These are phyloP conservation scores for Neonectria coccinea DNA, from an alignment of 2,329 filamentous ascomycete genomes.

Conservation along the genomic window DNA sequence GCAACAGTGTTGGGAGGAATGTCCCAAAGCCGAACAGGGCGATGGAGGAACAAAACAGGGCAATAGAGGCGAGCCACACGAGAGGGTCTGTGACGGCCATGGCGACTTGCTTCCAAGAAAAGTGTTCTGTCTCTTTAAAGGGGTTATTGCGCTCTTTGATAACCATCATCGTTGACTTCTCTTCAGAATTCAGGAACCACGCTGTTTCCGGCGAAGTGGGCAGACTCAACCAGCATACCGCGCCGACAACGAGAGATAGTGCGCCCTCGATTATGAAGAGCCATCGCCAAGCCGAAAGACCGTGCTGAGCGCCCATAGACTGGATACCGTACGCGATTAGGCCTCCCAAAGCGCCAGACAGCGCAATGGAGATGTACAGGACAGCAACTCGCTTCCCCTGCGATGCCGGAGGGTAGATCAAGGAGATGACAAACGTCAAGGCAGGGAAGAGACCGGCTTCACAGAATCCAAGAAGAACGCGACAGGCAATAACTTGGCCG, in stretches of 20 bases:
- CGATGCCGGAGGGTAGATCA: constrained; percentile 50
- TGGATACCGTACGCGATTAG: constrained; percentile 49
- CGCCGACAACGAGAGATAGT: constrained; percentile 48
- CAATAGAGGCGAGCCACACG: constrained; percentile 44
- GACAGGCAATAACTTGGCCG: constrained; percentile 41
- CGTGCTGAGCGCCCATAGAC: constrained; percentile 57
- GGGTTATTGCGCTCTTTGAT: constrained; percentile 44
- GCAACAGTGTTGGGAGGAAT: constrained; percentile 52
- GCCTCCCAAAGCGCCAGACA: constrained; percentile 49
- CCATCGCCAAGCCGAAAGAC: constrained; percentile 64
- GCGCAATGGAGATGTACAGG: constrained; percentile 47
- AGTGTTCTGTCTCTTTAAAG: constrained; percentile 37
- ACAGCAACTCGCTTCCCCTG: constrained; percentile 49
- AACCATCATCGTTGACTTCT: constrained; percentile 48
- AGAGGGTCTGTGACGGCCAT: constrained; percentile 40
- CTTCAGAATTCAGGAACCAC: constrained; percentile 57
- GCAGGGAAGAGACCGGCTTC: constrained; percentile 52
- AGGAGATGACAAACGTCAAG: constrained; percentile 49
- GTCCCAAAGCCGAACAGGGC: constrained; percentile 52
- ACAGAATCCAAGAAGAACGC: constrained; percentile 50
- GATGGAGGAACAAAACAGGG: constrained; percentile 47
- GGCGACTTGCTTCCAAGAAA: constrained; percentile 41
- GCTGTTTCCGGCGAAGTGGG: constrained; percentile 58
- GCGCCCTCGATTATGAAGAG: constrained; percentile 61
- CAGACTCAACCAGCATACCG: constrained; percentile 54